Evolutionary conservation across 2,329 filamentous ascomycete genomes (phyloP), one percentile per base, ranked within the genome.

Genomic region (Aspergillus felis): DNA sequence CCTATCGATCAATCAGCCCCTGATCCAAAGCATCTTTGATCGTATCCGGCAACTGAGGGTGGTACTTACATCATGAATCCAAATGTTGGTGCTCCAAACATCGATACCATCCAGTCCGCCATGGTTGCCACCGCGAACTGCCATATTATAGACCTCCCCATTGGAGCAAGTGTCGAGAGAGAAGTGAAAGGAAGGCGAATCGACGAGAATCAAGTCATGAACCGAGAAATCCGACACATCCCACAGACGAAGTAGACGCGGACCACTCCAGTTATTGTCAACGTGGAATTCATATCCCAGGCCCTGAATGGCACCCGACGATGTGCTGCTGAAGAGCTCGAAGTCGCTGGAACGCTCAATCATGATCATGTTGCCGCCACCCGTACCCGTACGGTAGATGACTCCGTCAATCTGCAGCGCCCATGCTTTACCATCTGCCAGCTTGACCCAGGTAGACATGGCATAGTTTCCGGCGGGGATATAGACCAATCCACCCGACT

Each of bases 71-170:
- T 86, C 83, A 64, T 86, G 83, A 50, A 85, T 73, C 78, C 80
- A 83, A 54, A 85, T 78, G 61, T 85, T 84, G 48, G 68, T 77
- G 12, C 78, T 77, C 72, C 76, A 82, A 3, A 85, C 75, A 64
- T 85, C 80, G 56, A 85, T 76, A 3, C 83, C 84, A 64, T 86
- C 83, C 4, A 85, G 69, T 50, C 81, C 81, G 50, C 82, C 82
- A 58, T 71, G 67, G 55, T 83, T 74, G 3, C 75, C 81, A 48
- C 82, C 81, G 4, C 81, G 78, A 56, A 84, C 80, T 8, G 78
- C 79, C 76, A 84, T 76, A 60, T 84, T 84, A 68, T 83, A 84
- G 3, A 82, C 67, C 65, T 84, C 81, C 12, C 81, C 81, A 62
- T 80, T 79, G 17, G 71, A 70, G 65, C 78, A 81, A 4, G 77